Conservation (phyloP, 805 yeast species). For the Saccharomycopsis javanensis region DNA sequence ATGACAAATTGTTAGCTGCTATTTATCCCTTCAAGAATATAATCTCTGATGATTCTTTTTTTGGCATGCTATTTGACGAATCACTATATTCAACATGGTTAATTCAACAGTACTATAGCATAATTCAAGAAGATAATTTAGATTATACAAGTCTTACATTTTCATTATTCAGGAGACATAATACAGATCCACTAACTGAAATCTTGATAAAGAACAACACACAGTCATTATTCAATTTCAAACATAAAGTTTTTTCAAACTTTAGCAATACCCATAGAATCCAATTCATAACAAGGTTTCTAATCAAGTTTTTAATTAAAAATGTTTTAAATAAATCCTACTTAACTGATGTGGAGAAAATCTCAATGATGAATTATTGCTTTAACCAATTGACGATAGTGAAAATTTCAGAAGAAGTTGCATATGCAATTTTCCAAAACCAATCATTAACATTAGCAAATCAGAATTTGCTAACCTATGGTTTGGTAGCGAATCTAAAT, state of each 20-base stretch:
- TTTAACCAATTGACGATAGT: background rate
- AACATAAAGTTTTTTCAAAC: background rate
- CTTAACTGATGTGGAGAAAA: background rate
- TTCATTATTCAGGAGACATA: background rate
- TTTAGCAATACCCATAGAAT: background rate
- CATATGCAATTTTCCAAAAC: background rate
- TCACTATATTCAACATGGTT: background rate
- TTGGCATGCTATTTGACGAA: background rate
- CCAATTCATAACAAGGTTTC: background rate
- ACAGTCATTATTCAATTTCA: background rate
- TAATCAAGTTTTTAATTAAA: background rate
- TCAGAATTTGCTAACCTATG: constrained; percentile 1
- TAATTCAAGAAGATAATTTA: background rate
- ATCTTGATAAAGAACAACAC: background rate
- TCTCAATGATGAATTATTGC: background rate
- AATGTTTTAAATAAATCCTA: background rate
- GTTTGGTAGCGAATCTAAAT: background rate
- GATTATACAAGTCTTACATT: background rate
- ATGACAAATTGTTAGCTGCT: constrained; percentile 1
- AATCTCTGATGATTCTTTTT: background rate
- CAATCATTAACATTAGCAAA: background rate
- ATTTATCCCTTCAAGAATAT: background rate
- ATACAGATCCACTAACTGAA: background rate
- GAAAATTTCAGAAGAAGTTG: background rate
- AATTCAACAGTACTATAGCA: background rate